Conservation (phyloP, 306 rosid genomes). For the Trifolium repens region DNA sequence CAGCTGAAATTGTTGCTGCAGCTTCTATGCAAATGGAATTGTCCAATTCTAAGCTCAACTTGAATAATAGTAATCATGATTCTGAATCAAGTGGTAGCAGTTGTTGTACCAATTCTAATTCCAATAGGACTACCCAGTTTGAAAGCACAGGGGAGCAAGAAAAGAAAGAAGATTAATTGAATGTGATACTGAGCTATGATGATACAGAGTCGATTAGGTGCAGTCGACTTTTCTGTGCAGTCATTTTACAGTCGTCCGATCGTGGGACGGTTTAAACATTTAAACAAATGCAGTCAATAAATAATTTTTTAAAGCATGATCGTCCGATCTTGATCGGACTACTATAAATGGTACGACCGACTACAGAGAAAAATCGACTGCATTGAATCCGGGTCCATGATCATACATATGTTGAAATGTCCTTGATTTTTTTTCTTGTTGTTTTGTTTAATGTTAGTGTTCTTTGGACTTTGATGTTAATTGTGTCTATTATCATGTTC, state of each 20-base stretch:
- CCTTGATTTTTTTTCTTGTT: neutral
- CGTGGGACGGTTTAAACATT: too few relatives aligned
- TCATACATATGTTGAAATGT: neutral
- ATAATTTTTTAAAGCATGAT: too few relatives aligned
- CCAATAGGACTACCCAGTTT: conserved; percentile 10
- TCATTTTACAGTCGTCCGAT: too few relatives aligned
- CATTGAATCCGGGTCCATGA: too few relatives aligned
- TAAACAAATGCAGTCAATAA: too few relatives aligned
- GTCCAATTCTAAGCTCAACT: conserved; percentile 20
- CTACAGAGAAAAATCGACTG: too few relatives aligned
- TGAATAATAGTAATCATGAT: conserved; percentile 16
- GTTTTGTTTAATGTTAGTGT: neutral
- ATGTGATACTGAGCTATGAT: neutral
- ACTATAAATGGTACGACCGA: too few relatives aligned
- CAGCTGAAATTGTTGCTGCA: conserved; percentile 60
- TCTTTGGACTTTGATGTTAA: neutral
- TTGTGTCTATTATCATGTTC: too few relatives aligned
- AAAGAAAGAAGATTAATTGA: neutral
- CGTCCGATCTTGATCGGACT: too few relatives aligned
- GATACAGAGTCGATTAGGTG: neutral
- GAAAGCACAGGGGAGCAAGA: neutral
- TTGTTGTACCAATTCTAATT: conserved; percentile 27
- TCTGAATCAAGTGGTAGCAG: conserved; percentile 46
- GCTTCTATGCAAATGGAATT: conserved; percentile 39
- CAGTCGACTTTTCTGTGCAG: too few relatives aligned